Conservation (phyloP, 1,139 yeast genomes). For the Candida sp. region DNA sequence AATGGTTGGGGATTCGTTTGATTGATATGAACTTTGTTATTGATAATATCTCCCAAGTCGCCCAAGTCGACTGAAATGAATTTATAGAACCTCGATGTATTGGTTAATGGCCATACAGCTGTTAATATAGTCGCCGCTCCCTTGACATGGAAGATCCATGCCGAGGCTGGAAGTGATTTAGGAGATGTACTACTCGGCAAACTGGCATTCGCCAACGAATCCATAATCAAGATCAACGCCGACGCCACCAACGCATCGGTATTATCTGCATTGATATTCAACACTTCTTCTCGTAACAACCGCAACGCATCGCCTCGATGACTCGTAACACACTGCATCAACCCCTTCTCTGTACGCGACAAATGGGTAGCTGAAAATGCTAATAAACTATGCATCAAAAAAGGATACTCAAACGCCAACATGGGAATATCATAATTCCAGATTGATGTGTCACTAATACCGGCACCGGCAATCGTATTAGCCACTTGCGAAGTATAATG, state of each 20-base stretch:
- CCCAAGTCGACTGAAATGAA: conserved; percentile 77
- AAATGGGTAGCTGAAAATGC: conserved; percentile 93
- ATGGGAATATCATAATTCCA: conserved; percentile 89
- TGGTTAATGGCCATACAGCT: conserved; percentile 92
- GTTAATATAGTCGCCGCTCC: conserved; percentile 95
- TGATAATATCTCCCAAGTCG: conserved; percentile 79
- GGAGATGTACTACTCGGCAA: conserved; percentile 60
- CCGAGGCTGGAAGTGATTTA: conserved; percentile 80
- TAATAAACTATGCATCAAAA: conserved; percentile 84
- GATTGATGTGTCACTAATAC: conserved; percentile 80
- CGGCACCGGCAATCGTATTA: conserved; percentile 85
- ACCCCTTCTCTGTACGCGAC: conserved; percentile 69
- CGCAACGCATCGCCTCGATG: conserved; percentile 88
- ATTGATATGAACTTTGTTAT: conserved; percentile 35
- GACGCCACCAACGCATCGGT: conserved; percentile 93
- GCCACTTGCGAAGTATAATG: conserved; percentile 86
- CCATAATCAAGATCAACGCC: conserved; percentile 86
- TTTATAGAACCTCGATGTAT: conserved; percentile 68
- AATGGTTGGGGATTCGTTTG: conserved; percentile 21
- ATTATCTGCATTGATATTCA: conserved; percentile 77
- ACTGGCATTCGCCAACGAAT: conserved; percentile 90
- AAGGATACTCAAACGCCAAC: conserved; percentile 85
- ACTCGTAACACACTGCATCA: conserved; percentile 79
- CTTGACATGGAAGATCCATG: conserved; percentile 96
- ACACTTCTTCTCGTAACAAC: conserved; percentile 77